These are phyloP conservation scores for Aurifilum marmelostoma DNA, from an alignment of 2,329 filamentous ascomycete species.

Conservation along the genomic window DNA sequence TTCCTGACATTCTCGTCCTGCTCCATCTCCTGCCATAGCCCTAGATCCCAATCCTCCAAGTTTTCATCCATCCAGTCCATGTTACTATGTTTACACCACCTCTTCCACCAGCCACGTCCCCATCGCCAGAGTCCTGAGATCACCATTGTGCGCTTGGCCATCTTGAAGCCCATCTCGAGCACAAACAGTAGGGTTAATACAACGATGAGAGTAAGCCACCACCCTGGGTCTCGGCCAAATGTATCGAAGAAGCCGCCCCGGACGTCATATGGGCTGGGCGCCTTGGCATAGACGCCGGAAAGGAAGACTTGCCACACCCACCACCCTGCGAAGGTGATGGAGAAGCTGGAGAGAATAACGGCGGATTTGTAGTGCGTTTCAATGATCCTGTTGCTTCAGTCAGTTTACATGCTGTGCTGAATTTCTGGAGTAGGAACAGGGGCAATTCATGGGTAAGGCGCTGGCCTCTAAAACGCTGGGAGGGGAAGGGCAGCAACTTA, in stretches of 20 bases:
- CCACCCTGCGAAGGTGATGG: conserved; percentile 68
- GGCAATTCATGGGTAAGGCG: background rate
- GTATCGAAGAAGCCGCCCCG: conserved; percentile 65
- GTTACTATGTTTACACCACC: conserved; percentile 14
- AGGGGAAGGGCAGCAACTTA: conserved; percentile 45
- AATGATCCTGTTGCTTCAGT: conserved; percentile 55
- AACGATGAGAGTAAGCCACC: conserved; percentile 75
- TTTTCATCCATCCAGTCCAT: conserved; percentile 26
- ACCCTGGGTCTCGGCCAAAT: conserved; percentile 70
- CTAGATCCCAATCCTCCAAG: conserved; percentile 55
- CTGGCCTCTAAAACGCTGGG: background rate
- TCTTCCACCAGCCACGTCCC: conserved; percentile 32
- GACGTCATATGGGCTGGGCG: conserved; percentile 66
- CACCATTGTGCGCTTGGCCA: conserved; percentile 50
- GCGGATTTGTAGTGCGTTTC: conserved; percentile 77
- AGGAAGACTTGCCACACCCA: conserved; percentile 76
- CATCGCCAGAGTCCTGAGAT: conserved; percentile 51
- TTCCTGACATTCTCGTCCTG: conserved; percentile 50
- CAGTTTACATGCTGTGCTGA: conserved; percentile 29
- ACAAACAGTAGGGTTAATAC: conserved; percentile 62
- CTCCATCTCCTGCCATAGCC: conserved; percentile 63
- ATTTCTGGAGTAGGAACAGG: background rate
- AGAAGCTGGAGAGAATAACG: conserved; percentile 62
- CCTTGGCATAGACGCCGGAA: conserved; percentile 59
- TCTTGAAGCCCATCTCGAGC: conserved; percentile 66